Conservation (phyloP, 2,329 filamentous ascomycete species). For the Verticillium albo-atrum region DNA sequence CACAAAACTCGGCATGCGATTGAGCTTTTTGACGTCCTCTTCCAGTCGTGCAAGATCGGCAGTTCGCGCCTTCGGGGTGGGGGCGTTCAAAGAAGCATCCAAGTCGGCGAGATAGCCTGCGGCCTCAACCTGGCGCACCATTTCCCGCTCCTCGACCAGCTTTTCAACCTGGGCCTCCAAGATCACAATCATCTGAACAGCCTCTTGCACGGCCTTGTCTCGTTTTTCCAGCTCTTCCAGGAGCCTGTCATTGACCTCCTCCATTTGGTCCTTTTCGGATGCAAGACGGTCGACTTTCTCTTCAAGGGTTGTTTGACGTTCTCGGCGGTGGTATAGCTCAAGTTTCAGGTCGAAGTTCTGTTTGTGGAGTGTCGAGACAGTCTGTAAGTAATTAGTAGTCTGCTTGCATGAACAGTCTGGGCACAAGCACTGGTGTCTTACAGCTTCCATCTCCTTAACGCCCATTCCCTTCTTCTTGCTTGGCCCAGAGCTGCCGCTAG, state of each 20-base stretch:
- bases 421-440: conserved; percentile 23
- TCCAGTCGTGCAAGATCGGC: conserved; percentile 13
- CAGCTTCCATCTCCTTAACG: conserved; percentile 64
- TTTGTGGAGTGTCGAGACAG: conserved; percentile 65
- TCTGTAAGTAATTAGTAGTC: conserved; percentile 31
- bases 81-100: conserved; percentile 13
- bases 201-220: conserved; percentile 67
- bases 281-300: conserved; percentile 52
- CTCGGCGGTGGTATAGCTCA: conserved; percentile 64
- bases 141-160: conserved; percentile 47
- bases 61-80: conserved; percentile 12
- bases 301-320: conserved; percentile 58
- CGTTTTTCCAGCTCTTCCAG: conserved; percentile 59
- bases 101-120: conserved; percentile 28
- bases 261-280: conserved; percentile 46
- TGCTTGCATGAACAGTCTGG: not conserved
- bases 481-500: conserved; percentile 31
- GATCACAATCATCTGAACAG: conserved; percentile 63
- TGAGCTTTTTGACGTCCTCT: conserved; percentile 34
- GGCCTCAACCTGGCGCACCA: conserved; percentile 46
- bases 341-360: conserved; percentile 75
- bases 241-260: conserved; percentile 55
- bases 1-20: conserved; percentile 61
- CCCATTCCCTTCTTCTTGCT: conserved; percentile 52
- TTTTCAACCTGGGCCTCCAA: conserved; percentile 57